These are phyloP conservation scores for Paramecium biaurelia DNA, from an alignment of 73 alveolate species.

Conservation along the genomic window DNA sequence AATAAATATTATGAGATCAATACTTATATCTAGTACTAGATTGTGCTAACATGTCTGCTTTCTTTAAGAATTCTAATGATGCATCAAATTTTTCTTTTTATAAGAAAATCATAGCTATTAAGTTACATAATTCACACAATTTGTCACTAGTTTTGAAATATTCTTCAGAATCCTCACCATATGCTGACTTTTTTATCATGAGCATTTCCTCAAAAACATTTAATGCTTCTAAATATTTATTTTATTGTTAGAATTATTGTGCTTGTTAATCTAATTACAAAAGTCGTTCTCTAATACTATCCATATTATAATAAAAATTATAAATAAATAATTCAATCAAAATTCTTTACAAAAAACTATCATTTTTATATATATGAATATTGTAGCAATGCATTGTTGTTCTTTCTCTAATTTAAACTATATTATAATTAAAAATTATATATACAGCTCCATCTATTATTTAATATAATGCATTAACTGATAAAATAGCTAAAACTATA, in stretches of 20 bases:
- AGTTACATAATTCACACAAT: slow-evolving; percentile 84
- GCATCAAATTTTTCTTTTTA: slow-evolving; percentile 83
- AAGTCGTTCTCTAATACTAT: slow-evolving; percentile 61
- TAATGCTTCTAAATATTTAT: slow-evolving; percentile 72
- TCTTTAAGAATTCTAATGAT: slow-evolving; percentile 80
- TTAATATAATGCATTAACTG: not conserved
- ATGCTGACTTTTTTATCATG: slow-evolving; percentile 63
- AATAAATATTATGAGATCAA: not conserved
- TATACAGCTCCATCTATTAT: not conserved
- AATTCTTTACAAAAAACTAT: not conserved
- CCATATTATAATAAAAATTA: slow-evolving; percentile 26
- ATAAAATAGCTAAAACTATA: not conserved
- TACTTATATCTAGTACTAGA: slow-evolving; percentile 66
- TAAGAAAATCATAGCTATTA: slow-evolving; percentile 80
- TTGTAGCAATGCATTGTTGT: not conserved
- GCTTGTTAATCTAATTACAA: slow-evolving; percentile 74
- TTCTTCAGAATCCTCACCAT: slow-evolving; percentile 81
- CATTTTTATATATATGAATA: not conserved
- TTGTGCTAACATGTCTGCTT: slow-evolving; percentile 81
- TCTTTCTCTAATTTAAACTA: not conserved
- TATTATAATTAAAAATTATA: not conserved
- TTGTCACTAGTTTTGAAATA: slow-evolving; percentile 70
- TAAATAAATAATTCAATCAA: not conserved
- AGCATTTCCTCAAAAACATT: slow-evolving; percentile 75
- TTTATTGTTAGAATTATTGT: slow-evolving; percentile 55